These are phyloP conservation scores for Mantamonas sphyraenae DNA, from an alignment of 78 protist genomes.

Conservation along the genomic window DNA sequence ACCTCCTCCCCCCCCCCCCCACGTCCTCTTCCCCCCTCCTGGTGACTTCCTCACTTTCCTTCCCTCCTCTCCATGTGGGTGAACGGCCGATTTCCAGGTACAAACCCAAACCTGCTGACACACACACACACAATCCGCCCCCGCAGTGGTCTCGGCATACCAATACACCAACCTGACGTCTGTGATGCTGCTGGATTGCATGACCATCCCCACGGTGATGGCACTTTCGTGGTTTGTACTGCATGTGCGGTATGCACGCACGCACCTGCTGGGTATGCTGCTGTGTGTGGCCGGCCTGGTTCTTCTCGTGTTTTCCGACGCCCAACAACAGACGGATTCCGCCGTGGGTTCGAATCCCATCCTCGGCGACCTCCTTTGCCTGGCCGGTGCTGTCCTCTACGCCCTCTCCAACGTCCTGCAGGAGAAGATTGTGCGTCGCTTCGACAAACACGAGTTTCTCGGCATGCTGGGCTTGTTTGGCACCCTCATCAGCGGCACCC, in stretches of 20 bases:
- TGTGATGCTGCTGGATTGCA: conserved; percentile 56
- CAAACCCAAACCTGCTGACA: conserved; percentile 62
- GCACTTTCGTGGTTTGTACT: conserved; percentile 40
- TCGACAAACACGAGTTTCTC: neutral
- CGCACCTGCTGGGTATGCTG: conserved; percentile 41
- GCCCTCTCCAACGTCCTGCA: conserved; percentile 69
- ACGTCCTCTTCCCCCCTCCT: neutral
- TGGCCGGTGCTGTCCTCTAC: conserved; percentile 38
- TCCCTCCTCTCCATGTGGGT: neutral
- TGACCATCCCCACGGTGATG: conserved; percentile 61
- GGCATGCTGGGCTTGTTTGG: conserved; percentile 49
- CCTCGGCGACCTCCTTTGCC: conserved; percentile 46
- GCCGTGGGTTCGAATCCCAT: conserved; percentile 21
- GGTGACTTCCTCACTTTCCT: neutral
- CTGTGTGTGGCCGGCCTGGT: conserved; percentile 51
- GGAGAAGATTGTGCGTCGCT: conserved; percentile 19
- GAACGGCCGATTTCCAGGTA: neutral
- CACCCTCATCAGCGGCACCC: conserved; percentile 30
- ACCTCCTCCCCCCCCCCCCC: too few relatives aligned
- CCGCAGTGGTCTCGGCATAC: neutral
- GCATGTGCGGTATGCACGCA: conserved; percentile 20
- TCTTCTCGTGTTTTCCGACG: conserved; percentile 35
- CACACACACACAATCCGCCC: conserved; percentile 36
- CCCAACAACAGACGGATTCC: neutral
- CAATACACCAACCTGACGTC: too few relatives aligned